These are phyloP conservation scores for Fusarium subtropicale DNA, from an alignment of 2,329 filamentous ascomycete genomes.

Conservation along the genomic window DNA sequence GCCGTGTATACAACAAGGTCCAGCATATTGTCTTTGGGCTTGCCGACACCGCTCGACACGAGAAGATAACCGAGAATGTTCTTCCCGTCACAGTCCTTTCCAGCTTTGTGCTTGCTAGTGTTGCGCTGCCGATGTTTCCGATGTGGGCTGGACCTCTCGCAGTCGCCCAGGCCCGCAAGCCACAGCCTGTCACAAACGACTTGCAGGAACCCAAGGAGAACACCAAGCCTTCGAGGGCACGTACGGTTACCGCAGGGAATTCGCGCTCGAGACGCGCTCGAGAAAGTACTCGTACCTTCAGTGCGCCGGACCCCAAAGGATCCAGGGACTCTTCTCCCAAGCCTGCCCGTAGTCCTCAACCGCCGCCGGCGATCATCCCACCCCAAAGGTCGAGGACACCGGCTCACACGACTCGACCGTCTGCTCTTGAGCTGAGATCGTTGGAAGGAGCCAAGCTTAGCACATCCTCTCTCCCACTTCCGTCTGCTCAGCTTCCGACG, in stretches of 20 bases:
- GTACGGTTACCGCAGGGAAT: conserved; percentile 69
- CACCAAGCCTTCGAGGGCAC: conserved; percentile 67
- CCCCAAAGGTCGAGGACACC: conserved; percentile 50
- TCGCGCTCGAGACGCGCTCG: conserved; percentile 63
- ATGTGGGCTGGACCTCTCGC: conserved; percentile 83
- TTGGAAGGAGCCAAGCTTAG: conserved; percentile 74
- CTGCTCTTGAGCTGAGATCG: conserved; percentile 64
- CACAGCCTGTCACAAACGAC: conserved; percentile 59
- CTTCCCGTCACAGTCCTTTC: conserved; percentile 83
- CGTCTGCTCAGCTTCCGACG: conserved; percentile 64
- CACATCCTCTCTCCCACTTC: conserved; percentile 74
- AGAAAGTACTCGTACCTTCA: conserved; percentile 58
- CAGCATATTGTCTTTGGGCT: conserved; percentile 88
- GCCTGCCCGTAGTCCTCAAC: conserved; percentile 43
- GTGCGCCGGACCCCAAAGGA: conserved; percentile 56
- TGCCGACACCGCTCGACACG: conserved; percentile 73
- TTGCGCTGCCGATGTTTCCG: conserved; percentile 80
- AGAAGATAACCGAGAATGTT: conserved; percentile 85
- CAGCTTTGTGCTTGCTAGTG: conserved; percentile 81
- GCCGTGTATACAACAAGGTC: conserved; percentile 87
- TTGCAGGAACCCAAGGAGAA: conserved; percentile 56
- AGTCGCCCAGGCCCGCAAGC: conserved; percentile 83
- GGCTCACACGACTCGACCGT: conserved; percentile 57
- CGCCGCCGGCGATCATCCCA: conserved; percentile 37
- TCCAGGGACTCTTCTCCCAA: conserved; percentile 46